These are phyloP conservation scores for Colletotrichum orbiculare DNA, from an alignment of 2,329 filamentous ascomycete species.

Conservation along the genomic window DNA sequence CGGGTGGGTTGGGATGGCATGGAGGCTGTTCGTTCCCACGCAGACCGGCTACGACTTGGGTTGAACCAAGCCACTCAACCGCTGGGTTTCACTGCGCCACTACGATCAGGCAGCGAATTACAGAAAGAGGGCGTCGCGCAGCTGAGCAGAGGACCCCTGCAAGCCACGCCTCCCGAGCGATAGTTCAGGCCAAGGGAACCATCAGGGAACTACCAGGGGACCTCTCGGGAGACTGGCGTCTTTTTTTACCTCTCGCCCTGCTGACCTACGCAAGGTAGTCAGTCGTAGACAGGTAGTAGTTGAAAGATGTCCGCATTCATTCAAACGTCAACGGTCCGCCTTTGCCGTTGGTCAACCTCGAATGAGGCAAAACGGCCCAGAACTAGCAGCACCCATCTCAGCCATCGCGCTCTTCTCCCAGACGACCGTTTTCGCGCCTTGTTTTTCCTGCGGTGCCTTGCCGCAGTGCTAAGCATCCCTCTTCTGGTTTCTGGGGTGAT, in stretches of 20 bases:
- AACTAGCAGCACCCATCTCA: not conserved
- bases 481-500: constrained; percentile 35
- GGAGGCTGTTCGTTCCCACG: constrained; percentile 8
- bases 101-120: constrained; percentile 33
- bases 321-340: no score
- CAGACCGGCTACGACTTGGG: constrained; percentile 28
- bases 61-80: constrained; percentile 35
- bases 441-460: constrained; percentile 21
- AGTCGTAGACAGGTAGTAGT: no score
- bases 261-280: not conserved
- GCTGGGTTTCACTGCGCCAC: constrained; percentile 33
- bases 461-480: constrained; percentile 18
- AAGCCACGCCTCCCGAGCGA: constrained; percentile 32
- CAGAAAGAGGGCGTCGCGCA: constrained; percentile 11
- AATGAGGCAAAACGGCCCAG: not conserved
- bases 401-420: not conserved
- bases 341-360: not conserved
- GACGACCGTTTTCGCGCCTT: constrained; percentile 20
- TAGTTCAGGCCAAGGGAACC: constrained; percentile 17
- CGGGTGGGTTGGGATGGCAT: constrained; percentile 13
- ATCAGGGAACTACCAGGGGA: not conserved
- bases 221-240: not conserved
- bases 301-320: no score
- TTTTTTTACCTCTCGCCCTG: constrained; percentile 21
- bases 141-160: constrained; percentile 35